phyloP scores from a whole-genome alignment of 2,329 filamentous ascomycete species.

The Fusarium sulawesiense region DNA sequence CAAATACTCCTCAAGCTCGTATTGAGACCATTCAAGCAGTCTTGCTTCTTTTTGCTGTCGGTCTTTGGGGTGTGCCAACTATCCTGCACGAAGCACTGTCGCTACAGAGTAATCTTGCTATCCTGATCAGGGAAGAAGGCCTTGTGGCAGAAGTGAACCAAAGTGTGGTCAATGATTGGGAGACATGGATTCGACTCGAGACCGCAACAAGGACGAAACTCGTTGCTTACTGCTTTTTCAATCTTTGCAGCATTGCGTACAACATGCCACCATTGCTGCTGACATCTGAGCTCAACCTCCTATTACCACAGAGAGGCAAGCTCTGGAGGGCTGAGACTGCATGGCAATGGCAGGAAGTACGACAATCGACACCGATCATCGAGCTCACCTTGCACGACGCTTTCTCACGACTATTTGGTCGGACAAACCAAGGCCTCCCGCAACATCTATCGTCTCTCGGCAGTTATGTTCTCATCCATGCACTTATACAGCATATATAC shows the following conservation, averaged over 20 bases:
- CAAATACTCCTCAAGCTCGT: constrained; percentile 68
- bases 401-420: constrained; percentile 65
- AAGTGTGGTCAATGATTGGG: constrained; percentile 63
- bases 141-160: constrained; percentile 62
- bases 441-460: constrained; percentile 69
- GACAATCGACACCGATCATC: constrained; percentile 61
- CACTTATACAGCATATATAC: constrained; percentile 78
- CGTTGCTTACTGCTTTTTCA: constrained; percentile 71
- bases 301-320: constrained; percentile 64
- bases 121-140: constrained; percentile 69
- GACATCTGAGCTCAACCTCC: constrained; percentile 69
- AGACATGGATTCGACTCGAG: constrained; percentile 69
- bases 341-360: constrained; percentile 70
- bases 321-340: constrained; percentile 68
- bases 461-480: constrained; percentile 78
- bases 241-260: constrained; percentile 71
- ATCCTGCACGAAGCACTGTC: constrained; percentile 70
- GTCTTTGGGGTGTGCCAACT: constrained; percentile 70
- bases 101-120: constrained; percentile 67
- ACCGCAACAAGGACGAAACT: constrained; percentile 68
- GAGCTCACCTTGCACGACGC: constrained; percentile 69
- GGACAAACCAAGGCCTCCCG: constrained; percentile 60
- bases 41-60: constrained; percentile 69
- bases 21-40: constrained; percentile 75
- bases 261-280: constrained; percentile 68